Evolutionary conservation across 2,329 filamentous ascomycete genomes (phyloP).

Genomic region (Clonostachys rosea): DNA sequence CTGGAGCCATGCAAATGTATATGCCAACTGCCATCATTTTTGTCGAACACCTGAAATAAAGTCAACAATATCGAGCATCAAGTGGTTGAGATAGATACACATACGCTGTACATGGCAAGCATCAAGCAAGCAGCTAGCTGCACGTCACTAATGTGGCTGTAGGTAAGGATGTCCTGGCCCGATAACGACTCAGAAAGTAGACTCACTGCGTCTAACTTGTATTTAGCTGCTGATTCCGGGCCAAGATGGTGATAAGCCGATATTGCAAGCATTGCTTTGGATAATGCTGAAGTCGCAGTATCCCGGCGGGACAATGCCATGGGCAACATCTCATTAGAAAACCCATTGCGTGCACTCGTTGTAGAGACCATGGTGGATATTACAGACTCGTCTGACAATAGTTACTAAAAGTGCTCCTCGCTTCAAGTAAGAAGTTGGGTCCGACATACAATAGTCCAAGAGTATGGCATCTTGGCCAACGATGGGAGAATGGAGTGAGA

Average conservation of each 20-base stretch:
- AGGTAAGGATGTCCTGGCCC: background rate
- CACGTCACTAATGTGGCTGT: conserved; percentile 15
- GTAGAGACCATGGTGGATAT: conserved; percentile 41
- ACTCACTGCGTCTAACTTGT: conserved; percentile 34
- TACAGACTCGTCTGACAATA: conserved; percentile 23
- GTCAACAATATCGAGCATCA: background rate
- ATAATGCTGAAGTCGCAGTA: conserved; percentile 27
- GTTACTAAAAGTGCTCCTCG: background rate
- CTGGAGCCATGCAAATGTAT: conserved; percentile 37
- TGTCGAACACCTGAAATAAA: conserved; percentile 36
- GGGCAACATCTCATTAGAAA: conserved; percentile 36
- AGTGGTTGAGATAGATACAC: conserved; percentile 2
- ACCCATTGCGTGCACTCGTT: conserved; percentile 38
- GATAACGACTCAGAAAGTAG: conserved; percentile 21
- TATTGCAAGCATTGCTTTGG: conserved; percentile 37
- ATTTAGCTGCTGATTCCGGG: conserved; percentile 28
- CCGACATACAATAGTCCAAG: conserved; percentile 11
- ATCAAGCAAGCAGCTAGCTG: conserved; percentile 44
- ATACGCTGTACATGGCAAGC: conserved; percentile 43
- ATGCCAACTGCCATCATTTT: conserved; percentile 38
- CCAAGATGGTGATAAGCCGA: conserved; percentile 35
- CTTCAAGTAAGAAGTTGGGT: background rate
- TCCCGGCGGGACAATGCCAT: conserved; percentile 32
- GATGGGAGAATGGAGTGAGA: conserved; percentile 3
- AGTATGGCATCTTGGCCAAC: conserved; percentile 7